Percentiles rank a stretch among this genome's conserved stretches.
Conservation (phyloP, 345 rosid species). For the Nasturtium officinale region DNA sequence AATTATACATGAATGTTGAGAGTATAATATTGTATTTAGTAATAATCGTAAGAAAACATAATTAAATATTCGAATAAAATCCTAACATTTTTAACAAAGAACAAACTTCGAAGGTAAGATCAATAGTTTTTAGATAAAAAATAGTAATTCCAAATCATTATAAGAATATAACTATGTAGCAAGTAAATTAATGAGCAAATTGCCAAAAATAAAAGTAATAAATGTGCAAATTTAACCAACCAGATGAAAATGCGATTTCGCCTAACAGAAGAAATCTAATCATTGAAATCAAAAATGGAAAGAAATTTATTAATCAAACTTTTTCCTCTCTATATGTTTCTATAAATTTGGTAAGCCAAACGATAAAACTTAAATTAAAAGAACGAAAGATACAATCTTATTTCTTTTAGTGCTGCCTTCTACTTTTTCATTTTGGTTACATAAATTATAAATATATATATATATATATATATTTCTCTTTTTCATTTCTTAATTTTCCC, state of each 20-base stretch:
- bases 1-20: neutral
- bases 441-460: neutral
- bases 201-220: conserved; percentile 16
- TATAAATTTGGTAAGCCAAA: conserved; percentile 23
- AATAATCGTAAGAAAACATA: neutral
- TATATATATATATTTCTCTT: neutral
- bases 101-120: neutral
- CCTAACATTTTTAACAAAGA: neutral
- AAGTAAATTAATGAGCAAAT: conserved; percentile 11
- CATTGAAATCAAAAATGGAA: conserved; percentile 17
- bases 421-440: conserved; percentile 37
- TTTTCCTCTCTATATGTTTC: conserved; percentile 11
- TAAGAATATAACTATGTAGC: neutral
- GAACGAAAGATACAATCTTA: conserved; percentile 18
- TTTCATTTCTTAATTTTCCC: conserved; percentile 22
- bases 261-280: conserved; percentile 14
- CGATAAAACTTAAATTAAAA: conserved; percentile 2
- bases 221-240: conserved; percentile 29
- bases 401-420: conserved; percentile 32
- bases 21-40: neutral
- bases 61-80: neutral
- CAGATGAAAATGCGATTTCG: conserved; percentile 27
- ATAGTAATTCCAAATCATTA: neutral
- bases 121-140: neutral
- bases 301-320: neutral